Evolutionary conservation across 1,284 basidiomycete species (phyloP).

Genomic region (Puccinia horiana): DNA sequence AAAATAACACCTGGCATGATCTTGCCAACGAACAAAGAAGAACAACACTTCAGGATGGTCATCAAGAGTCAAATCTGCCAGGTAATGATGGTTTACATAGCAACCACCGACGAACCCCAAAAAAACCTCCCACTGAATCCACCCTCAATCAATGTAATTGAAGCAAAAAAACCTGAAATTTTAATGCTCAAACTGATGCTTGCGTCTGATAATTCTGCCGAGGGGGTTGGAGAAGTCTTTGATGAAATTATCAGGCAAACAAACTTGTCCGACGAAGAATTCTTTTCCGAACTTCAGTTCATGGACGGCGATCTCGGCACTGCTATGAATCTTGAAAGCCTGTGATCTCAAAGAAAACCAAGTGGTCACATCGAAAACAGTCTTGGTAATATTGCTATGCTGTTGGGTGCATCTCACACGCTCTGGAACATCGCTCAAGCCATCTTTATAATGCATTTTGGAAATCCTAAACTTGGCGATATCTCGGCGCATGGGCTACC

Average conservation of each 20-base stretch:
- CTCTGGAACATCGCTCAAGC: background rate
- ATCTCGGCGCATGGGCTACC: background rate
- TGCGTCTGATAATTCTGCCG: background rate
- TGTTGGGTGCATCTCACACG: slow-evolving; percentile 6
- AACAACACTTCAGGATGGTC: background rate
- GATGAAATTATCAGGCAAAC: background rate
- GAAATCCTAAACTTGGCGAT: background rate
- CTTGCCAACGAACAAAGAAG: no score
- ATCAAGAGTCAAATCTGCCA: background rate
- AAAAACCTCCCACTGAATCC: background rate
- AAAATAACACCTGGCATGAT: no score
- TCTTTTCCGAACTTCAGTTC: background rate
- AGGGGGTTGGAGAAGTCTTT: background rate
- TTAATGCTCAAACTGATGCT: background rate
- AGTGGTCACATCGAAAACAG: background rate
- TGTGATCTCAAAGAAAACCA: background rate
- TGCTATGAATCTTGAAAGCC: background rate
- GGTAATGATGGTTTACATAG: background rate
- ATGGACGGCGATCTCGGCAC: background rate
- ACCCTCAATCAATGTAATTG: background rate
- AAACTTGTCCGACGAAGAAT: background rate
- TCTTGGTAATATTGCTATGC: background rate
- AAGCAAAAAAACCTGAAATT: background rate
- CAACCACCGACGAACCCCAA: background rate
- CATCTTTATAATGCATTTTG: background rate